Conservation (phyloP, 768 basidiomycete genomes). For the Leccinum aurantiacum region DNA sequence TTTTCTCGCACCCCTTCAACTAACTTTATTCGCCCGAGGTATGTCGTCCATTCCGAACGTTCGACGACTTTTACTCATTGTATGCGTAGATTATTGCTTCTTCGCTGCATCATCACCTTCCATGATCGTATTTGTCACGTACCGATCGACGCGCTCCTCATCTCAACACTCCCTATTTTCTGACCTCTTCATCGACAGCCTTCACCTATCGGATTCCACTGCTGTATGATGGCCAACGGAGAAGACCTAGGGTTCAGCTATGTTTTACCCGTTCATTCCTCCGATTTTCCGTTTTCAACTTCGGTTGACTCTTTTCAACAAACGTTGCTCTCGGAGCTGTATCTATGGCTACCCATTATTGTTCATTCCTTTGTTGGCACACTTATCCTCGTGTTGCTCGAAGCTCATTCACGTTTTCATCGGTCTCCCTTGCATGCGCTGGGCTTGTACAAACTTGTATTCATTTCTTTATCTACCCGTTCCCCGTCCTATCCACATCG, state of each 20-base stretch:
- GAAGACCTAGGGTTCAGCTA: background rate
- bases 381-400: background rate
- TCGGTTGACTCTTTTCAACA: too few relatives aligned
- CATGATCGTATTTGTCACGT: slow-evolving; percentile 1
- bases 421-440: background rate
- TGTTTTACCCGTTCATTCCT: background rate
- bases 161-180: slow-evolving; percentile 6
- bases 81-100: slow-evolving; percentile 3
- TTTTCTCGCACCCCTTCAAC: slow-evolving; percentile 8
- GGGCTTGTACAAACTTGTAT: slow-evolving; percentile 9
- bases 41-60: background rate
- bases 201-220: background rate
- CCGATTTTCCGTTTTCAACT: background rate
- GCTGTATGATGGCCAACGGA: slow-evolving; percentile 1
- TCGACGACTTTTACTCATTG: background rate
- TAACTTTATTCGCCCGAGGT: slow-evolving; percentile 17
- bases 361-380: too few relatives aligned
- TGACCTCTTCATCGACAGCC: background rate
- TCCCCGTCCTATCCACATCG: background rate
- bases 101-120: slow-evolving; percentile 2
- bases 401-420: slow-evolving; percentile 6
- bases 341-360: background rate
- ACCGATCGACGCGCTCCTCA: background rate
- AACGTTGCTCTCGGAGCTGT: background rate
- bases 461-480: background rate